Evolutionary conservation across 1,284 basidiomycete species (phyloP), one percentile per base, ranked within the genome.

Genomic region (Irpex lacteus): DNA sequence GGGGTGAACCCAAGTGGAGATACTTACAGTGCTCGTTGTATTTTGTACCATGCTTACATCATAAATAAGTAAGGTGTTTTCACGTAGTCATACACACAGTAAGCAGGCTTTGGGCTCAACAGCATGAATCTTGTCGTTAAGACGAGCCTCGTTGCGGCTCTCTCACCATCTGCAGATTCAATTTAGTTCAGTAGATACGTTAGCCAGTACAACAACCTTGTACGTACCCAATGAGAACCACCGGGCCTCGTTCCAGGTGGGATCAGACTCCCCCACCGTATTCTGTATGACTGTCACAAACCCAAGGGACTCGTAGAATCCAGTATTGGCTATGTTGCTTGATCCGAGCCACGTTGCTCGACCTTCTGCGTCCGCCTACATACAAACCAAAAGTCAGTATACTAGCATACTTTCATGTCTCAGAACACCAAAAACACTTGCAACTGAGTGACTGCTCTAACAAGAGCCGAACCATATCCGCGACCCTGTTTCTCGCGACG

Each of bases 301-400:
- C 11, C 66, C 66, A 15, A 63, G 44, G 11, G 36, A 32, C 21
- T 63, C 62, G 37, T 65, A 67, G 49, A 67, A 67, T 32, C 18
- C 58, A 4, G 50, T 59, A 44, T 67, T 67, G 18, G 44, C 60
- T 5, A 55, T 26, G 40, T 66, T 67, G 61, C 66, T 63, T 19
- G 63, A 65, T 15, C 38, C 34, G n/a, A 67, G 58, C 55, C 61
- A 65, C 1, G 55, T 59, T 5, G 60, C 57, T 15, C 60, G 60
- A 21, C 40, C 21, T 37, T 61, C 44, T 21, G 38, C 55, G 38
- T 65, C 63, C 13, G 63, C 63, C 63, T 63, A 19, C 40, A 15
- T 21, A 37, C 38, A 52, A 19, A 53, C 2, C 9, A 7, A 32
- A 5, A 5, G 15, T 53, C n/a, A 40, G 60, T 26, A 26, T 26